These are phyloP conservation scores for Boletus rubropictus DNA, from an alignment of 768 basidiomycete genomes.

Conservation along the genomic window DNA sequence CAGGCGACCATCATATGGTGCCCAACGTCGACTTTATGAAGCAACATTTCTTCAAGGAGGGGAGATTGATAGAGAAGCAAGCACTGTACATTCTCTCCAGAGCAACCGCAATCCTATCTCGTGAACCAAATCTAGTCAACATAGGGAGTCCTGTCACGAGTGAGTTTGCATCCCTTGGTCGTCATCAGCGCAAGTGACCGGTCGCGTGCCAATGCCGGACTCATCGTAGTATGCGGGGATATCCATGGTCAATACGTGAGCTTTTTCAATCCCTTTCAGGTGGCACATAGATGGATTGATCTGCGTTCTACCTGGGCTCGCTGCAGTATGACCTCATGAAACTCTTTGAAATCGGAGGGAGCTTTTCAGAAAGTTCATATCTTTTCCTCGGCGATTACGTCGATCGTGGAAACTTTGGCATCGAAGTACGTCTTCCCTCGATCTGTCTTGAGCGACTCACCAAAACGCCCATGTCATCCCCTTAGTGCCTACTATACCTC, in stretches of 20 bases:
- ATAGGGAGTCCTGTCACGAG: conserved; percentile 89
- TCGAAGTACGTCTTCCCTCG: conserved; percentile 44
- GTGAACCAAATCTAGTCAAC: conserved; percentile 81
- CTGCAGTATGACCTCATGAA: conserved; percentile 95
- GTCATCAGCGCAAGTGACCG: conserved; percentile 4
- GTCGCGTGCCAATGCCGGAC: conserved; percentile 3
- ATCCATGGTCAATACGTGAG: conserved; percentile 95
- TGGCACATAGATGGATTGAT: conserved; percentile 11
- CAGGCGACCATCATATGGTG: conserved; percentile 36
- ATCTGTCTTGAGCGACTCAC: neutral
- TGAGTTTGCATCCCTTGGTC: conserved; percentile 34
- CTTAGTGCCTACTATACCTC: conserved; percentile 83
- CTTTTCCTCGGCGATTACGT: conserved; percentile 97
- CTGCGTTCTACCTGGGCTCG: neutral
- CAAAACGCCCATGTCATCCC: neutral
- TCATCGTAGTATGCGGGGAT: conserved; percentile 79
- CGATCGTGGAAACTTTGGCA: conserved; percentile 91
- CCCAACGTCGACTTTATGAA: conserved; percentile 79
- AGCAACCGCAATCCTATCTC: conserved; percentile 58
- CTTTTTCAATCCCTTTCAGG: conserved; percentile 84
- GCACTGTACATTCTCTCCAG: conserved; percentile 76
- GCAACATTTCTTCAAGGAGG: conserved; percentile 86
- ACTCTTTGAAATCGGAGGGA: conserved; percentile 91
- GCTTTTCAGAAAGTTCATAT: conserved; percentile 77
- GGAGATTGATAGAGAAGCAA: conserved; percentile 75